Conservation (phyloP, 2,329 filamentous ascomycete genomes). For the Eutypella sp. region DNA sequence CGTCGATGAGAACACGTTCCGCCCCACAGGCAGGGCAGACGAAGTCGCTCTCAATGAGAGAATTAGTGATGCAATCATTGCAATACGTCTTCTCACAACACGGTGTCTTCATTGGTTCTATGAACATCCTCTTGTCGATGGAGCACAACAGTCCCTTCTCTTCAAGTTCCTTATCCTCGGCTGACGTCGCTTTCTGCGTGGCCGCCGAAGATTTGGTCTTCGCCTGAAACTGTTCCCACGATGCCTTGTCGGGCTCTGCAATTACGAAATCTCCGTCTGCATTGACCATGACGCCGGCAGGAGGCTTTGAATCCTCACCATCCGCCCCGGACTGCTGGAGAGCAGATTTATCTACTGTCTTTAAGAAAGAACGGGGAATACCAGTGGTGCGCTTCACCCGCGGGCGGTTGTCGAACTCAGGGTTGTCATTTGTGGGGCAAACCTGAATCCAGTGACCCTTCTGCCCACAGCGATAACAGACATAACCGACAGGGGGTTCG, state of each 20-base stretch:
- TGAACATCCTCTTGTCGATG: constrained; percentile 96
- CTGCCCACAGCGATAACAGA: constrained; percentile 93
- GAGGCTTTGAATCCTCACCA: constrained; percentile 70
- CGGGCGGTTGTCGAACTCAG: constrained; percentile 88
- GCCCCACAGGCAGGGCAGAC: constrained; percentile 87
- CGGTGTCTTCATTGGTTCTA: constrained; percentile 98
- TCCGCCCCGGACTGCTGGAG: constrained; percentile 70
- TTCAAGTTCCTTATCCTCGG: constrained; percentile 80
- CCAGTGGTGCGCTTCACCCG: constrained; percentile 95
- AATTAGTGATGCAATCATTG: constrained; percentile 99
- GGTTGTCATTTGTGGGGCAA: constrained; percentile 97
- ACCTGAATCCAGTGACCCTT: constrained; percentile 99
- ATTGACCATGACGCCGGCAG: constrained; percentile 93
- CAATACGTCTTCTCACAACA: constrained; percentile 99
- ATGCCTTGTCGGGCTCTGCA: constrained; percentile 88
- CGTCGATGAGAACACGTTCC: constrained; percentile 88
- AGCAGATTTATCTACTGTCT: constrained; percentile 88
- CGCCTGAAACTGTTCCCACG: constrained; percentile 96
- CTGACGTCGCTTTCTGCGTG: constrained; percentile 70
- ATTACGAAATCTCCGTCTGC: constrained; percentile 96
- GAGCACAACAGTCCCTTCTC: constrained; percentile 87
- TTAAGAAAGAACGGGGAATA: constrained; percentile 91
- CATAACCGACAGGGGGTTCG: constrained; percentile 87
- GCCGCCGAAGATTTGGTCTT: constrained; percentile 84
- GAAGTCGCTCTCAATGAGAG: constrained; percentile 97